phyloP scores from a whole-genome alignment of 352 stramenopile species.

The Phytophthora tubulina region DNA sequence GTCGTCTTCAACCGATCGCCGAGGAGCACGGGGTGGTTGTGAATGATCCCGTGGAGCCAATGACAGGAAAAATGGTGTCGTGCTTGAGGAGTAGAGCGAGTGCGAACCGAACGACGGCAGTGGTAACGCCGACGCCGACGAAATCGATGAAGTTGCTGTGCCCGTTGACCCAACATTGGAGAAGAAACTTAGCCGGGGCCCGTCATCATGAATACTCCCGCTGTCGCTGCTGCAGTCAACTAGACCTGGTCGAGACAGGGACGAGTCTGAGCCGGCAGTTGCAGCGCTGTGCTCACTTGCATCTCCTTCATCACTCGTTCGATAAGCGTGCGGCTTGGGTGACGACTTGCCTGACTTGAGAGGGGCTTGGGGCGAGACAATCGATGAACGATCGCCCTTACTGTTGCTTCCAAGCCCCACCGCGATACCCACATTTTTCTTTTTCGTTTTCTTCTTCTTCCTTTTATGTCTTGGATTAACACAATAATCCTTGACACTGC shows the following conservation, averaged over 20 bases:
- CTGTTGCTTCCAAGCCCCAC: neutral
- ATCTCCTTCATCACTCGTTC: conserved; percentile 22
- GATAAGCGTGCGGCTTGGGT: conserved; percentile 6
- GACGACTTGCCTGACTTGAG: neutral
- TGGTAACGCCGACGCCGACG: conserved; percentile 41
- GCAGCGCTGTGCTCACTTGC: conserved; percentile 34
- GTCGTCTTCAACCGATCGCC: conserved; percentile 32
- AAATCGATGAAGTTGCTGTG: conserved; percentile 25
- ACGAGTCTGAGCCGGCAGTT: conserved; percentile 43
- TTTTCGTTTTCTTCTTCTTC: conserved; percentile 44
- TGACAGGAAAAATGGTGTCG: conserved; percentile 65
- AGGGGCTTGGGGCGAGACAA: conserved; percentile 12
- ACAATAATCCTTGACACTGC: neutral
- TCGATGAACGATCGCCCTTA: neutral
- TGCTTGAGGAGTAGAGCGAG: conserved; percentile 53
- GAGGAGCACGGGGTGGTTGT: conserved; percentile 16
- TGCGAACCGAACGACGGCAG: conserved; percentile 55
- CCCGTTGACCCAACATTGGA: conserved; percentile 46
- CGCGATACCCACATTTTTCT: conserved; percentile 23
- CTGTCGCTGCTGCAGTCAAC: conserved; percentile 31
- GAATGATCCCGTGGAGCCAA: conserved; percentile 44
- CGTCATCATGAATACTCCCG: conserved; percentile 30
- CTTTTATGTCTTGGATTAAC: conserved; percentile 34
- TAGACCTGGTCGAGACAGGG: conserved; percentile 26
- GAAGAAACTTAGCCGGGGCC: conserved; percentile 49